Evolutionary conservation across 371 early-diverging fungal species (phyloP), one percentile per base, ranked within the genome.

Genomic region (Saksenaea vasiformis): DNA sequence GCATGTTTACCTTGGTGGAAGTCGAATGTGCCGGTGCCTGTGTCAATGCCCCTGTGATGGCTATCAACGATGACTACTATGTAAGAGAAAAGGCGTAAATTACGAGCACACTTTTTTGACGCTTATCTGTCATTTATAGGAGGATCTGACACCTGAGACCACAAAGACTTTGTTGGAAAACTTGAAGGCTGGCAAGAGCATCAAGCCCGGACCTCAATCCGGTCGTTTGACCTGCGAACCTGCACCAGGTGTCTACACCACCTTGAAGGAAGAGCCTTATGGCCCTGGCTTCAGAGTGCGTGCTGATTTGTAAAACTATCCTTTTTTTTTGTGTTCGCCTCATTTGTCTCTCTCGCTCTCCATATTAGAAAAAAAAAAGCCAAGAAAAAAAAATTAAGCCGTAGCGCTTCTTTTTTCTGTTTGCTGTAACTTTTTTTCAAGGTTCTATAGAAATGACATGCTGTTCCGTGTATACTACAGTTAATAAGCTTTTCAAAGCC

Each of bases 21-120:
- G 99, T 98, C 19, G 99, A 98, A 80, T 98, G 99, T 72, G 98
- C 98, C 47, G 98, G 98, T 66, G 99, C 98, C n/a, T 98, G 99
- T 78, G 93, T 96, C 56, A 98, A 98, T 73, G 98, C 98, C 17
- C 99, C 98, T 11, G 97, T 98, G 11, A 78, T 98, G 79, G 96
- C 98, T 53, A 88, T 98, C 65, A 98, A 98, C 77, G 98, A 98
- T 66, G 97, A 97, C 68, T 97, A 96, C 82, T 97, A 93, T 75
- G 95, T 91, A 82, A 63, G 85, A 74, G 28, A 36, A 22, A 15
- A 17, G 17, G 27, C 11, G 47, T 28, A 31, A 15, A 24, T 34
- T 8, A n/a, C 8, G 28, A 51, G 35, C 19, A 41, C 35, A 58
- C 34, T 7, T 27, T 11, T 41, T 15, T 27, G 31, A 44, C 58